A percentile compares a stretch with the other conserved stretches of the same genome.
phyloP scores from a whole-genome alignment of 1,284 basidiomycete genomes.

The Stygiomarasmius scandens region DNA sequence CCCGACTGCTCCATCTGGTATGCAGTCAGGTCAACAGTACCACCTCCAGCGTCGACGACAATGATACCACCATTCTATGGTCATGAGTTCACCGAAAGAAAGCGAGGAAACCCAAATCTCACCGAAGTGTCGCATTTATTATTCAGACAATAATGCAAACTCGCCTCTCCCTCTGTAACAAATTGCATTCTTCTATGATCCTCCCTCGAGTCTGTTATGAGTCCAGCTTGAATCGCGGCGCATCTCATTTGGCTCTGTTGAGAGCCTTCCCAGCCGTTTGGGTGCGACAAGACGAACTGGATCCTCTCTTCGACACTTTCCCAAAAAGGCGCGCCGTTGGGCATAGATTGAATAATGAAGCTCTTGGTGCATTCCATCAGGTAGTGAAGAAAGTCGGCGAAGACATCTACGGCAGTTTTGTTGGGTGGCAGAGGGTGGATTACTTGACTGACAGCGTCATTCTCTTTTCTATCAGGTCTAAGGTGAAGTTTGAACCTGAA shows the following conservation, averaged over 20 bases:
- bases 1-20: constrained; percentile 25
- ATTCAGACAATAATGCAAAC: constrained; percentile 47
- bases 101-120: constrained; percentile 11
- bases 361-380: constrained; percentile 37
- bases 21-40: constrained; percentile 57
- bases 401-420: constrained; percentile 37
- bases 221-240: constrained; percentile 20
- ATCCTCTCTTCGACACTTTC: constrained; percentile 33
- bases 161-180: constrained; percentile 55
- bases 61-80: no score
- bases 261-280: constrained; percentile 28
- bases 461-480: constrained; percentile 25
- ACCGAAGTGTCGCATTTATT: constrained; percentile 33
- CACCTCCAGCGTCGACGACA: constrained; percentile 63
- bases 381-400: constrained; percentile 46
- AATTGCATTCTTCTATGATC: constrained; percentile 40
- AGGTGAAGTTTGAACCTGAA: constrained; percentile 39
- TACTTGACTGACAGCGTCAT: constrained; percentile 22
- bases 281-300: constrained; percentile 31
- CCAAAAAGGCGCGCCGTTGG: constrained; percentile 39
- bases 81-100: neutral
- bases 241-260: constrained; percentile 22
- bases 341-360: constrained; percentile 37
- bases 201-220: constrained; percentile 15
- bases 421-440: constrained; percentile 39